These are phyloP conservation scores for Melastoma candidum DNA, from an alignment of 441 rosid genomes.

Conservation along the genomic window DNA sequence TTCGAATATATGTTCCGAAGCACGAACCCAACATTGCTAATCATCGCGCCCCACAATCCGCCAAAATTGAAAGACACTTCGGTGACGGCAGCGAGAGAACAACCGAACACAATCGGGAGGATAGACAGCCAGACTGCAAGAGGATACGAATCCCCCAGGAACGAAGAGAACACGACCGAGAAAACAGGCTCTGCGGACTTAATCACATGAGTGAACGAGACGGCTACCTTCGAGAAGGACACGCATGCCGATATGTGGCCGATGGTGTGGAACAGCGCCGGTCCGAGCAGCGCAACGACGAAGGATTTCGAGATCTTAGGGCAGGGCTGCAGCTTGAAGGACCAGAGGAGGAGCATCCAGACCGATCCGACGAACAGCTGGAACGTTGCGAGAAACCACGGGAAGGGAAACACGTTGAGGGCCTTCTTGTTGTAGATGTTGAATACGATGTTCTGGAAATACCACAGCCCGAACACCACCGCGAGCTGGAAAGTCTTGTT, in stretches of 20 bases:
- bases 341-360: conserved; percentile 84
- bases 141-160: conserved; percentile 80
- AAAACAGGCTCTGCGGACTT: conserved; percentile 93
- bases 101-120: conserved; percentile 84
- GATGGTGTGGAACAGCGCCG: conserved; percentile 86
- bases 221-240: conserved; percentile 93
- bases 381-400: conserved; percentile 94
- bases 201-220: conserved; percentile 91
- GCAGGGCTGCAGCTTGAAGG: conserved; percentile 62
- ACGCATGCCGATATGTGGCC: conserved; percentile 98
- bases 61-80: conserved; percentile 80
- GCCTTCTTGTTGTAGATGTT: conserved; percentile 90
- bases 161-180: conserved; percentile 77
- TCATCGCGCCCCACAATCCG: conserved; percentile 87
- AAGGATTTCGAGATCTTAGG: conserved; percentile 78
- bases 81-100: conserved; percentile 83
- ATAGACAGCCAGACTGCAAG: conserved; percentile 82
- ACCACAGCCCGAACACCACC: conserved; percentile 76
- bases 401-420: conserved; percentile 76
- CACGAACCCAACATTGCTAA: conserved; percentile 87
- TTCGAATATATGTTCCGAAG: conserved; percentile 79
- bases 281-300: conserved; percentile 75
- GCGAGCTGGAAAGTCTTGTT: conserved; percentile 52
- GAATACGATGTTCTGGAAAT: conserved; percentile 82
- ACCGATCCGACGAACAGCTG: conserved; percentile 85